A percentile compares a stretch with the other conserved stretches of the same genome.
Evolutionary conservation across 768 basidiomycete genomes (phyloP).

Genomic region (Mycena olivaceomarginata): DNA sequence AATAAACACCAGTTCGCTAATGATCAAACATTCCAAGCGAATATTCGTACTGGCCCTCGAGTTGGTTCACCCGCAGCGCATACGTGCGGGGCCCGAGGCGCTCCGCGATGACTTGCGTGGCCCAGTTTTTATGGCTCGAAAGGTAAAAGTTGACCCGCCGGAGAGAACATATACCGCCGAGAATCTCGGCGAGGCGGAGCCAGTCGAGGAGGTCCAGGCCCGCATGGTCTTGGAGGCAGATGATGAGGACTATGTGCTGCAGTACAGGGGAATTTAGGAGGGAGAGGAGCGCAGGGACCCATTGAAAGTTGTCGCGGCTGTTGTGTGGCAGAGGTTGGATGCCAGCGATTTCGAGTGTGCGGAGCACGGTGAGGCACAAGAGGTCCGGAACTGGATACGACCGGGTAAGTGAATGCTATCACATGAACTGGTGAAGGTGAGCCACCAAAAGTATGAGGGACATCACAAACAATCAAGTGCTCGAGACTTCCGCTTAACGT

Average conservation of each 20-base stretch:
- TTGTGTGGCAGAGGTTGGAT: neutral
- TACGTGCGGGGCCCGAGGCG: neutral
- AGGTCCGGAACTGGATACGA: slow-evolving; percentile 19
- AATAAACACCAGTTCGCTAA: neutral
- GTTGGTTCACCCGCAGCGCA: neutral
- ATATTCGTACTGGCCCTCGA: slow-evolving; percentile 13
- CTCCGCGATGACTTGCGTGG: slow-evolving; percentile 1
- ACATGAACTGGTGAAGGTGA: too few relatives aligned
- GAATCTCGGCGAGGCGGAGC: neutral
- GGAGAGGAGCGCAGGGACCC: slow-evolving; percentile 25
- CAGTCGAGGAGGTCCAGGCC: slow-evolving; percentile 18
- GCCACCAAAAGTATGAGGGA: too few relatives aligned
- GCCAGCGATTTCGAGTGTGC: slow-evolving; percentile 15
- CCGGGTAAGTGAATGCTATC: too few relatives aligned
- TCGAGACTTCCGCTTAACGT: slow-evolving; percentile 12
- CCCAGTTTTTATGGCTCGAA: slow-evolving; percentile 20
- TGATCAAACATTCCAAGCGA: slow-evolving; percentile 2
- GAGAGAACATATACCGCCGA: neutral
- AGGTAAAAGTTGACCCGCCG: slow-evolving; percentile 2
- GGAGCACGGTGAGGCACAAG: slow-evolving; percentile 4
- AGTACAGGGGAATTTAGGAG: neutral
- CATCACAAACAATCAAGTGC: slow-evolving; percentile 6
- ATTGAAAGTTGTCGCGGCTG: neutral
- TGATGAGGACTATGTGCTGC: slow-evolving; percentile 8
- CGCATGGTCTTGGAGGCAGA: neutral